These are phyloP conservation scores for Verticillium isaacii DNA, from an alignment of 2,329 filamentous ascomycete species.

Conservation along the genomic window DNA sequence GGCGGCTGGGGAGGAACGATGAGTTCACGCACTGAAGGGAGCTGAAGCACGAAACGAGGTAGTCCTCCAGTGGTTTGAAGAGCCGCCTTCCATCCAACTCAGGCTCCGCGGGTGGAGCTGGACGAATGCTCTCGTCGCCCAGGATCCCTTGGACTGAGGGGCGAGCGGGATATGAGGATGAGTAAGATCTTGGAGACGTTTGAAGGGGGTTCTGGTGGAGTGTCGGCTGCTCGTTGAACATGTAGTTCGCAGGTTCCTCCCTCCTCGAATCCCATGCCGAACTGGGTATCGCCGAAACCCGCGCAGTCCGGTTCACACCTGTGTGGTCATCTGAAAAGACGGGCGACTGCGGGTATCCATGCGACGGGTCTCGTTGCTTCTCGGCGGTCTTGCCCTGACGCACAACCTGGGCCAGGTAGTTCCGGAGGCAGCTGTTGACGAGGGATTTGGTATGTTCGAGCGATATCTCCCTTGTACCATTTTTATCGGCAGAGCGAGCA, in stretches of 20 bases:
- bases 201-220: conserved; percentile 26
- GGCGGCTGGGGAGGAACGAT: conserved; percentile 53
- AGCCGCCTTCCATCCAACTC: conserved; percentile 48
- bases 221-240: conserved; percentile 33
- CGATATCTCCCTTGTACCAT: conserved; percentile 38
- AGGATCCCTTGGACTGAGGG: conserved; percentile 16
- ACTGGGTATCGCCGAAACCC: not conserved
- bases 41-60: conserved; percentile 64
- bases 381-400: not conserved
- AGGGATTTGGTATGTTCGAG: conserved; percentile 55
- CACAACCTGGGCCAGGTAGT: conserved; percentile 27
- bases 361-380: not conserved
- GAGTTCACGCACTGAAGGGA: conserved; percentile 69
- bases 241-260: conserved; percentile 11
- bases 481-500: conserved; percentile 6
- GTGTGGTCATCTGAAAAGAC: conserved; percentile 9
- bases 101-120: conserved; percentile 9
- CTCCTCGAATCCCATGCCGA: not conserved
- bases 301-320: not conserved
- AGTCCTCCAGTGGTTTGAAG: conserved; percentile 75
- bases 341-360: not conserved
- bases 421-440: conserved; percentile 31
- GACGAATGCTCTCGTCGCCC: conserved; percentile 8
- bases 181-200: conserved; percentile 31
- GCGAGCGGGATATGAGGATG: conserved; percentile 39